These are phyloP conservation scores for Aspergillus glaucus DNA, from an alignment of 2,329 filamentous ascomycete genomes.

Conservation along the genomic window DNA sequence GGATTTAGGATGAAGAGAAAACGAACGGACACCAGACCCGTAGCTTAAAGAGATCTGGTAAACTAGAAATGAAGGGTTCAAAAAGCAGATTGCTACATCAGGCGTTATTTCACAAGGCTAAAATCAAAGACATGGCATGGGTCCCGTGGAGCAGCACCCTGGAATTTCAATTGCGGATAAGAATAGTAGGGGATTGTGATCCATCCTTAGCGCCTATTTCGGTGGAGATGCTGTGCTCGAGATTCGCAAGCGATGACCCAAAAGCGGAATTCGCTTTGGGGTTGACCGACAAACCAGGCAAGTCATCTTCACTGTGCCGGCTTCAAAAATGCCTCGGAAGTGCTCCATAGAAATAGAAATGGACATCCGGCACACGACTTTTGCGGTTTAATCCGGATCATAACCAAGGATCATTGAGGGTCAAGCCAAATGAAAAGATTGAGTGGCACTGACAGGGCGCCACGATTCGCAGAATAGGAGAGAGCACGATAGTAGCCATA, in stretches of 20 bases:
- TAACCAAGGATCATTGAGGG: not conserved
- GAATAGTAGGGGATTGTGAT: too few species aligned
- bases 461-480: not conserved
- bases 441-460: too few species aligned
- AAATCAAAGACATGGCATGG: too few species aligned
- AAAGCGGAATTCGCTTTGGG: too few species aligned
- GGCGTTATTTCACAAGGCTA: too few species aligned
- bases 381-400: not conserved
- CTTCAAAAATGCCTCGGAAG: not conserved
- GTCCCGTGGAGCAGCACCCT: too few species aligned
- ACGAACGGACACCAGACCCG: not conserved
- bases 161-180: too few species aligned
- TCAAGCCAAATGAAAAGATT: too few species aligned
- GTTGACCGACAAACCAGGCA: too few species aligned
- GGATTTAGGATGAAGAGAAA: not conserved
- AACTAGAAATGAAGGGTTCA: not conserved
- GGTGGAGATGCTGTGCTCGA: too few species aligned
- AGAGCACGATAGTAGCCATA: not conserved
- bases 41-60: not conserved
- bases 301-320: not conserved
- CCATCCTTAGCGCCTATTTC: too few species aligned
- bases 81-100: not conserved
- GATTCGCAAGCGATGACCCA: too few species aligned
- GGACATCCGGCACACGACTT: not conserved
- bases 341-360: not conserved